Base-by-base conservation (phyloP, 2,329 filamentous ascomycete species). In the Lasiodiplodia citricola region DNA sequence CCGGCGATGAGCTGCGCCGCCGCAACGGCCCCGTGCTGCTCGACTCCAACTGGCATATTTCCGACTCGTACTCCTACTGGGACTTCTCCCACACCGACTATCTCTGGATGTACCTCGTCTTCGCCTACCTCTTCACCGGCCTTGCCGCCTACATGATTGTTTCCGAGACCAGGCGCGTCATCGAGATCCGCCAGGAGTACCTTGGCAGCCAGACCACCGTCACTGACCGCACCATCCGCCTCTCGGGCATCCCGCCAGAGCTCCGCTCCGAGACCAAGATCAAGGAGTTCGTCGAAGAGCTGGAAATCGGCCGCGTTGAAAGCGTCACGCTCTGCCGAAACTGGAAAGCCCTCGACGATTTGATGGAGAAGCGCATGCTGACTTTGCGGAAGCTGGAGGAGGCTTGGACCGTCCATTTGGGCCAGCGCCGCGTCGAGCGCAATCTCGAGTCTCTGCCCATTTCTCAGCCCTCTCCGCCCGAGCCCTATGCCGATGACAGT, bases 181-280 rank as follows among this genome's bases (percentile, higher is more conserved):
- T 98, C 72, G 88, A 90, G 68, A 87, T 95, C 37, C 87, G 96
- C 28, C 96, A 99, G 79, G 90, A 94, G 69, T 99, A 97, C 76
- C 86, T 99, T 11, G 96, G 96, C 14, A 93, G 91, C 25, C 95
- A 98, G 79, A 94, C 92, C 0, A 98, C 95, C n/a, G 88, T 97
- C 64, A 98, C 96, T 1, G 96, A 99, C 80, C 90, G 94, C 38
- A 99, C 96, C 0, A 94, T 99, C 74, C 90, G 93, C 28, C 82
- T 99, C 21, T 96, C 95, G 0, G 95, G 95, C 0, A 95, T 99
- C 25, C 96, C 96, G 0, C 77, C 80, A 3, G 90, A 95, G 28
- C 81, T 98, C 69, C 88, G 92, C 68, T 91, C 91, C 0, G 95
- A 98, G 78, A 87, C 89, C 11, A 91, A 91, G 74, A 93, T 99